phyloP scores from a whole-genome alignment of 192 early-diverging fungal species.

The Umbelopsis isabellina region DNA sequence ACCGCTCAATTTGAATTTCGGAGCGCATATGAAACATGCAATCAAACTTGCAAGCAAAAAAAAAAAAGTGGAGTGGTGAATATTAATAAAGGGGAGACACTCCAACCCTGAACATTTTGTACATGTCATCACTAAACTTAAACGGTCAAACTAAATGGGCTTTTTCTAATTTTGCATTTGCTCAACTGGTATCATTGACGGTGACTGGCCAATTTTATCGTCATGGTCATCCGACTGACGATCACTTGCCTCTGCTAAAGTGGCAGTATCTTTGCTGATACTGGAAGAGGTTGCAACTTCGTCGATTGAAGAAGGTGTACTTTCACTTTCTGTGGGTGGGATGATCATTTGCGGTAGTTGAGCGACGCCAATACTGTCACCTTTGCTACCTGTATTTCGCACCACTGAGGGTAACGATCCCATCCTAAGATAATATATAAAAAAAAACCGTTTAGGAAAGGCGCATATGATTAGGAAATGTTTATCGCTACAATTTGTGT shows the following conservation, averaged over 20 bases:
- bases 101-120: too few species aligned
- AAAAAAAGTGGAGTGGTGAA: too few species aligned
- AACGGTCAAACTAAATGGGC: too few species aligned
- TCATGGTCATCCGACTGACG: constrained; percentile 19
- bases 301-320: constrained; percentile 3
- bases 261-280: not conserved
- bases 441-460: not conserved
- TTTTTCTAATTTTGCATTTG: not conserved
- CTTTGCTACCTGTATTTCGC: constrained; percentile 55
- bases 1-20: too few species aligned
- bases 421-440: constrained; percentile 21
- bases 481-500: not conserved
- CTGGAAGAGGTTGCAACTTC: not conserved
- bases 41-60: too few species aligned
- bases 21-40: too few species aligned
- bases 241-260: constrained; percentile 13
- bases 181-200: constrained; percentile 1
- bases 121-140: too few species aligned
- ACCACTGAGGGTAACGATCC: constrained; percentile 35
- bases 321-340: constrained; percentile 42
- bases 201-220: not conserved
- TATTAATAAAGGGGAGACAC: too few species aligned
- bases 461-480: constrained; percentile 10
- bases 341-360: constrained; percentile 30
- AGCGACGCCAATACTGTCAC: constrained; percentile 24